Evolutionary conservation across 2,329 filamentous ascomycete species (phyloP), one percentile per base, ranked within the genome.

Genomic region (Colletotrichum tropicale): DNA sequence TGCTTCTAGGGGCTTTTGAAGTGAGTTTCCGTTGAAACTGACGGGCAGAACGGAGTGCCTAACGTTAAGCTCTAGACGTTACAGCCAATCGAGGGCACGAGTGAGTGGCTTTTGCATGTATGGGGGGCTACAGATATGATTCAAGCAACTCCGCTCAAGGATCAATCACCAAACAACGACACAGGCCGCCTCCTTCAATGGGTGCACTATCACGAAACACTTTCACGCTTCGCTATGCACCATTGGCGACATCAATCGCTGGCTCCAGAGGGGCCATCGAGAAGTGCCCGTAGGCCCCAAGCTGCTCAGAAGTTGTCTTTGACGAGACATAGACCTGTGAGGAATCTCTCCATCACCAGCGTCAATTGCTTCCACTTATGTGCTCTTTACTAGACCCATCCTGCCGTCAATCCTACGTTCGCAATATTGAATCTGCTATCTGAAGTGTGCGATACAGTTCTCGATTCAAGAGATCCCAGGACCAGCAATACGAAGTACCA

Each of bases 1-100:
- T 72, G 70, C 64, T 72, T 18, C 64, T 72, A 4, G 70, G 70
- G 15, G 52, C 70, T 30, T 72, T 60, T 12, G 70, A 72, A 34
- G 70, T 68, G 28, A 18, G 64, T 36, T 10, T 4, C 21, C 5
- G 21, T 16, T 3, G 5, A 21, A 5, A 15, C 9, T 6, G 8
- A 2, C 1, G 10, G 1, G 21, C 10, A 26, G 13, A n/a, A 43
- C 5, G 7, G 0, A 3, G 10, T 8, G 2, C 36, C 24, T 34
- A 30, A 38, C 5, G 3, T 5, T 24, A 3, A 24, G 1, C 1
- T n/a, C 10, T 38, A 72, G 70, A 72, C 67, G 6, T 9, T 68
- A 6, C 55, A 61, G 7, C 52, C 64, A 3, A n/a, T 28, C 2
- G 70, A 68, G 28, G 55, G 64, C 9, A 61, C 70, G 1, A 34